Evolutionary conservation across 2,329 filamentous ascomycete genomes (phyloP).

Genomic region (Fusarium euwallaceae): DNA sequence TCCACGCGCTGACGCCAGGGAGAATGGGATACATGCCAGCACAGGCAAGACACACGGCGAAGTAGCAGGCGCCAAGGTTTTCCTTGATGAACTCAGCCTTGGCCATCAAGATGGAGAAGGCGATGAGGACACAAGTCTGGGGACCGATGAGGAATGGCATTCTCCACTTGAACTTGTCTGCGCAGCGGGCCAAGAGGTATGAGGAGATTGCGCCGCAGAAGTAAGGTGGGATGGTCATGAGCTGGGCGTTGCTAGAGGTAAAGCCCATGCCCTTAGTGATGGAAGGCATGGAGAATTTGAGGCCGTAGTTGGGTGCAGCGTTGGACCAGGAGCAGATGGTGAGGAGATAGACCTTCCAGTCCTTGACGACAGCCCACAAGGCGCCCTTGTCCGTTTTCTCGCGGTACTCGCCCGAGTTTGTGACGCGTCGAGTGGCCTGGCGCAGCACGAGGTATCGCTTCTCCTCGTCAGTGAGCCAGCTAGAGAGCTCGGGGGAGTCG

Average conservation of each 20-base stretch:
- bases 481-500: slow-evolving; percentile 29
- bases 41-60: slow-evolving; percentile 37
- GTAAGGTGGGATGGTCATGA: slow-evolving; percentile 54
- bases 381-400: slow-evolving; percentile 29
- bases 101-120: slow-evolving; percentile 42
- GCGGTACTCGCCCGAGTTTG: slow-evolving; percentile 27
- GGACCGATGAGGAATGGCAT: slow-evolving; percentile 52
- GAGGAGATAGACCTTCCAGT: slow-evolving; percentile 54
- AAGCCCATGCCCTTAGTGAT: slow-evolving; percentile 58
- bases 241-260: slow-evolving; percentile 47
- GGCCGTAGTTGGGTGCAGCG: slow-evolving; percentile 49
- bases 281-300: slow-evolving; percentile 51
- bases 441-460: slow-evolving; percentile 34
- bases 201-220: slow-evolving; percentile 39
- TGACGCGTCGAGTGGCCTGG: slow-evolving; percentile 27
- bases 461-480: slow-evolving; percentile 39
- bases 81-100: slow-evolving; percentile 36
- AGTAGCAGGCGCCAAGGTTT: slow-evolving; percentile 37
- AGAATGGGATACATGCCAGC: slow-evolving; percentile 54
- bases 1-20: slow-evolving; percentile 54
- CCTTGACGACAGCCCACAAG: slow-evolving; percentile 24
- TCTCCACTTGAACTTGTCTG: slow-evolving; percentile 50
- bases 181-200: slow-evolving; percentile 42
- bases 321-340: slow-evolving; percentile 57
- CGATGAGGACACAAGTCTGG: slow-evolving; percentile 47